phyloP scores from a whole-genome alignment of 345 rosid genomes.

The Excoecaria cochinchinensis region DNA sequence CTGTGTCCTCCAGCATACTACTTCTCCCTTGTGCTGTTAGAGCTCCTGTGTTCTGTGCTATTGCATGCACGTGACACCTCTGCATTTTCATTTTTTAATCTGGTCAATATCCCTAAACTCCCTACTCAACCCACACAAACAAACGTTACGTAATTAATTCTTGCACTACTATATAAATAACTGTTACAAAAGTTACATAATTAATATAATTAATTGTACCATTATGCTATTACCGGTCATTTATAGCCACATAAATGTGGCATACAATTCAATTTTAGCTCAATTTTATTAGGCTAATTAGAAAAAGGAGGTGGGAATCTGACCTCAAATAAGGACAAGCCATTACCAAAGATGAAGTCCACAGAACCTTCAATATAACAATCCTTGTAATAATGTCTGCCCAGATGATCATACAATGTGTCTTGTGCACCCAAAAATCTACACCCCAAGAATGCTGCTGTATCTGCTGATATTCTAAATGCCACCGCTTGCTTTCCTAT shows the following conservation, averaged over 20 bases:
- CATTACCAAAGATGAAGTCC: slow-evolving; percentile 95
- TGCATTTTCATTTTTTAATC: no score
- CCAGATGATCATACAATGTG: slow-evolving; percentile 84
- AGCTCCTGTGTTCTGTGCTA: slow-evolving; percentile 68
- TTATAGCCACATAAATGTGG: no score
- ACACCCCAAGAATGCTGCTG: slow-evolving; percentile 79
- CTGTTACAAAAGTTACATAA: no score
- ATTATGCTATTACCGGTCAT: no score
- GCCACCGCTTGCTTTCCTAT: slow-evolving; percentile 94
- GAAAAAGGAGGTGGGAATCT: no score
- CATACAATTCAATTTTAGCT: no score
- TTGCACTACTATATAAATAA: no score
- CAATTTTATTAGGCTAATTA: no score
- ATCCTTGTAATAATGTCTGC: slow-evolving; percentile 94
- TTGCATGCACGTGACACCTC: slow-evolving; percentile 78
- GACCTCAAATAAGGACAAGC: slow-evolving; percentile 75
- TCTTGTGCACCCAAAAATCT: slow-evolving; percentile 90
- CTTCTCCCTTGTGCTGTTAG: slow-evolving; percentile 83
- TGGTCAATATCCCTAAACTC: no score
- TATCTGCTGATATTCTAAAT: slow-evolving; percentile 84
- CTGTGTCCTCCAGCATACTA: slow-evolving; percentile 87
- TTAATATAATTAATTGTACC: no score
- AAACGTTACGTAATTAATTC: no score
- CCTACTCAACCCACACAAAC: no score
- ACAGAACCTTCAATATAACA: slow-evolving; percentile 95